Evolutionary conservation across 768 basidiomycete genomes (phyloP).

Genomic region (Termitomyces heimii): DNA sequence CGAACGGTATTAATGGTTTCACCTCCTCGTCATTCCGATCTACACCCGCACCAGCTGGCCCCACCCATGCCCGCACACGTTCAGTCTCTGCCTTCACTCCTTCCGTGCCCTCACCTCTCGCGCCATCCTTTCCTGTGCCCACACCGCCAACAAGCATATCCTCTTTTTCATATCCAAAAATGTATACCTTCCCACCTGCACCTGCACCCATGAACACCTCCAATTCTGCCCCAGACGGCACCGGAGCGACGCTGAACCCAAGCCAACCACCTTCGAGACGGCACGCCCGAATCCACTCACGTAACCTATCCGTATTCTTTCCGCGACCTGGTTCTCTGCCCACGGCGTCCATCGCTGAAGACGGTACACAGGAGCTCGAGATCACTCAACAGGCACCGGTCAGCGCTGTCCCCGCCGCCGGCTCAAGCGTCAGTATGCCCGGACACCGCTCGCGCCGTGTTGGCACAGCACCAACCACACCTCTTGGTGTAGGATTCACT

Average conservation of each 20-base stretch:
- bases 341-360: constrained; percentile 59
- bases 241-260: constrained; percentile 6
- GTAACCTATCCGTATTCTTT: constrained; percentile 90
- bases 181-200: constrained; percentile 10
- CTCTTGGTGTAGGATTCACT: constrained; percentile 52
- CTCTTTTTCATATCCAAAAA: constrained; percentile 16
- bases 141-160: constrained; percentile 15
- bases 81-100: constrained; percentile 50
- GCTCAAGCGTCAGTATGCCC: constrained; percentile 33
- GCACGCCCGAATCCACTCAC: constrained; percentile 81
- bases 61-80: constrained; percentile 28
- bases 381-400: constrained; percentile 43
- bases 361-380: constrained; percentile 50
- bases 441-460: constrained; percentile 22
- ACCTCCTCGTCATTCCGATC: constrained; percentile 26
- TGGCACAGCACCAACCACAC: constrained; percentile 23
- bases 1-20: constrained; percentile 16
- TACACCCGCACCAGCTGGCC: constrained; percentile 21
- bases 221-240: constrained; percentile 19
- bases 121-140: constrained; percentile 22
- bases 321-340: constrained; percentile 69
- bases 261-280: constrained; percentile 15
- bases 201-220: constrained; percentile 11
- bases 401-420: constrained; percentile 38
- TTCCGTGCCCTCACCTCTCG: constrained; percentile 44